Evolutionary conservation across 2,329 filamentous ascomycete species (phyloP), one percentile per base, ranked within the genome.

Genomic region (Fusarium foetens): DNA sequence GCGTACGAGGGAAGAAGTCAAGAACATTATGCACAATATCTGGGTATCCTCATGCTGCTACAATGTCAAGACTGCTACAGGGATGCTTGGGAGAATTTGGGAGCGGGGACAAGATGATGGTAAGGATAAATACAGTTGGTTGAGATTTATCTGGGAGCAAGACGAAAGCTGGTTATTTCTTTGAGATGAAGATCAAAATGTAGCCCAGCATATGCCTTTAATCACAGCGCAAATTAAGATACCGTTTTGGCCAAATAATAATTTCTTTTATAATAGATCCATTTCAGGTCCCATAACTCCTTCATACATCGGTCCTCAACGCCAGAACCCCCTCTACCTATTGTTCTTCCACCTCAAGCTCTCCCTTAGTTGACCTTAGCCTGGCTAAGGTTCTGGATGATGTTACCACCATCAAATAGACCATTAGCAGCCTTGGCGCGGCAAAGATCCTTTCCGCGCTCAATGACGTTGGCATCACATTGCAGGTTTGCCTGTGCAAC

Each of bases 381-480:
- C 36, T 66, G 23, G 21, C 27, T 42, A 12, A 66, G 63, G 60
- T 66, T 66, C 63, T 66, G 63, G 25, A 66, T 66, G 11, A 65
- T 66, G 21, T 27, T 25, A 1, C 25, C 63, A 23, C 63, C 63
- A 31, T 66, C 63, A 17, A 66, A 66, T 1, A 66, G 63, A 29
- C 63, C 42, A 1, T 21, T 27, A 5, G 36, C 21, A 2, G 63
- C 63, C 11, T 35, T 46, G 43, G 63, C 60, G 17, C 63, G 63
- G 60, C 60, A 66, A 23, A 66, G 63, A 6, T 38, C 25, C 48
- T 63, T 66, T 38, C 63, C 63, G 1, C 63, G 63, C 49, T 66
- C 63, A 14, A 48, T 48, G 3, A 65, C 63, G 9, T 31, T 31
- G 11, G 38, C 36, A 17, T 66, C 63, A 19, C 63, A 66, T 16